Percentiles rank a stretch among this genome's conserved stretches.
These are phyloP conservation scores for Vickermania spadyakhi DNA, from an alignment of 208 protist species.

Conservation along the genomic window DNA sequence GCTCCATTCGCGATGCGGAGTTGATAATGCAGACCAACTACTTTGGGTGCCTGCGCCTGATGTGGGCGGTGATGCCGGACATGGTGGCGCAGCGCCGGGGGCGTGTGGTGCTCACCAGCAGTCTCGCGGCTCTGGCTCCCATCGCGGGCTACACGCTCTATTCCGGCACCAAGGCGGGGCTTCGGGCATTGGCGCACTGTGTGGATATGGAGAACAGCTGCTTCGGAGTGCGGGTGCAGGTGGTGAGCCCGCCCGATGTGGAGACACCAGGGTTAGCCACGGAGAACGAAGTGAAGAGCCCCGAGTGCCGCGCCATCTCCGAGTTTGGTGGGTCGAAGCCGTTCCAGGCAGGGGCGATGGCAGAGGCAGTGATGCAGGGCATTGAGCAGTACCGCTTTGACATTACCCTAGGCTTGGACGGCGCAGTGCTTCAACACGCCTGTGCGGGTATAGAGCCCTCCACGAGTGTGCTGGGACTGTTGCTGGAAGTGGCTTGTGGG, in stretches of 20 bases:
- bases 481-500: constrained; percentile 23
- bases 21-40: constrained; percentile 87
- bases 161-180: constrained; percentile 72
- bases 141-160: constrained; percentile 85
- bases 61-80: constrained; percentile 54
- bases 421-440: constrained; percentile 34
- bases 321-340: constrained; percentile 55
- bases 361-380: constrained; percentile 23
- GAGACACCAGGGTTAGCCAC: constrained; percentile 69
- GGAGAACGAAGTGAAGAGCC: constrained; percentile 81
- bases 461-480: constrained; percentile 34
- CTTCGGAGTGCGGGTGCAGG: constrained; percentile 69
- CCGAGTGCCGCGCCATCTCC: constrained; percentile 70
- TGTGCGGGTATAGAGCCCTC: constrained; percentile 58
- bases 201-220: constrained; percentile 82
- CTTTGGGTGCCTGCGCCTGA: constrained; percentile 67
- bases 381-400: constrained; percentile 75
- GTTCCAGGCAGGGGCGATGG: constrained; percentile 48
- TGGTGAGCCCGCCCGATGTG: constrained; percentile 78
- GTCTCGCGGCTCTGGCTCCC: constrained; percentile 55
- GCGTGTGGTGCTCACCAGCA: constrained; percentile 78
- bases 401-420: constrained; percentile 61
- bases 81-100: constrained; percentile 50
- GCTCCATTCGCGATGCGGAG: constrained; percentile 33
- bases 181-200: constrained; percentile 81